phyloP scores from a whole-genome alignment of 441 rosid genomes.

The Eugenia klotzschiana region DNA sequence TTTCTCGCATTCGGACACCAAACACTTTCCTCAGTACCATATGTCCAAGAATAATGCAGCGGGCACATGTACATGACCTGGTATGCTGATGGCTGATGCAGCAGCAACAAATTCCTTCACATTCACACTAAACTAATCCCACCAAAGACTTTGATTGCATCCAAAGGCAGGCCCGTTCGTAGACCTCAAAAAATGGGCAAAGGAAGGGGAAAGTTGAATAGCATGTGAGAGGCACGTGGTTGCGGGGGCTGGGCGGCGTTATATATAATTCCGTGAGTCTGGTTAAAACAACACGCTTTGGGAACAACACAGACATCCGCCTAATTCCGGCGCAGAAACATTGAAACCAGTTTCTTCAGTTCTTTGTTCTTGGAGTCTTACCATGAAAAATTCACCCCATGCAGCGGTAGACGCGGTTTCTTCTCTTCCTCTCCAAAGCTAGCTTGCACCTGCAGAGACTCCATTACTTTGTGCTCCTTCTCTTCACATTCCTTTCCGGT shows the following conservation, averaged over 20 bases:
- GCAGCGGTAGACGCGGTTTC: not conserved
- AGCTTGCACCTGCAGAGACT: not conserved
- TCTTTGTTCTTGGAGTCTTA: not conserved
- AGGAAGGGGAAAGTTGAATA: not conserved
- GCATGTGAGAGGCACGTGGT: not conserved
- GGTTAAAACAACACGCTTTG: not conserved
- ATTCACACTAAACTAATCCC: not conserved
- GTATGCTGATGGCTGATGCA: not conserved
- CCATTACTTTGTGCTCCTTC: not conserved
- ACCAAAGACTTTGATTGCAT: not conserved
- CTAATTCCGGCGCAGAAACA: not conserved
- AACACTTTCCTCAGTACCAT: not conserved
- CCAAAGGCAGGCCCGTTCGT: not conserved
- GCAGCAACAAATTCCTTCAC: not conserved
- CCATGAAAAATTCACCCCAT: not conserved
- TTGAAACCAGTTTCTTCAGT: not conserved
- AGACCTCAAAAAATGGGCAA: not conserved
- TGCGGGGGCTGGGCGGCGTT: not conserved
- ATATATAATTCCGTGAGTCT: not conserved
- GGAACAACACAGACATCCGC: not conserved
- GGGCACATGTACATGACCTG: not conserved
- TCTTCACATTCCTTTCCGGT: not conserved
- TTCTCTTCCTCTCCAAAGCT: not conserved
- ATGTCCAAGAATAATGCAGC: not conserved
- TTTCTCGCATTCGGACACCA: not conserved